Evolutionary conservation across 2,329 filamentous ascomycete genomes (phyloP), one percentile per base, ranked within the genome.

Genomic region (Akanthomyces muscarius): DNA sequence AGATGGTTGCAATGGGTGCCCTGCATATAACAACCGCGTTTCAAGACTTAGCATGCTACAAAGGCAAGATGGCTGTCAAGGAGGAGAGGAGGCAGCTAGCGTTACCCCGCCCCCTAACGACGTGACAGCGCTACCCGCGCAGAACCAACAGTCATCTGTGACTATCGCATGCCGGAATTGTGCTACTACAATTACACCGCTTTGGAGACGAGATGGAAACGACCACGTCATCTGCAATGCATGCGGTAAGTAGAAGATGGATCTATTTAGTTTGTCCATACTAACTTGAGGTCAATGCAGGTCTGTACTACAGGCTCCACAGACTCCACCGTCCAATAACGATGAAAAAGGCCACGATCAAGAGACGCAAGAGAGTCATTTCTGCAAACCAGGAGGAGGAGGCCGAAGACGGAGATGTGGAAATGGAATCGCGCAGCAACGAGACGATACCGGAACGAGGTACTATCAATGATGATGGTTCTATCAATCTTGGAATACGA

Each of bases 151-250:
- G 41, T 68, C 73, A 10, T 71, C 75, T 5, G 75, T 77, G 28
- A 86, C 97, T 25, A 92, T 96, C 67, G 93, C 95, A 14, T 99
- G 95, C 69, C 93, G 97, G 73, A 99, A 99, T 71, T 99, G 95
- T 74, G 91, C 89, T 36, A 99, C 95, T 13, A 98, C 95, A 0
- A 94, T 98, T 62, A 99, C 95, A 48, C 95, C 95, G 16, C 81
- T 99, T 16, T 99, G 95, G 95, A 86, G 95, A 71, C 85, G 95
- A 70, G 95, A 98, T 72, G 94, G 97, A 75, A 88, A 89, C 69
- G 95, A 95, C 1, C 93, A 97, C 77, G 96, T 94, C 5, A 99
- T 99, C 67, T 99, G 95, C 80, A 99, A 99, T 76, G 95, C 95
- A 57, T 99, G 95, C 79, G 95, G 92, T 96, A 83, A 73, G 89